Evolutionary conservation across 2,329 filamentous ascomycete species (phyloP), one percentile per base, ranked within the genome.

Genomic region (Ascochyta viciae-villosae): DNA sequence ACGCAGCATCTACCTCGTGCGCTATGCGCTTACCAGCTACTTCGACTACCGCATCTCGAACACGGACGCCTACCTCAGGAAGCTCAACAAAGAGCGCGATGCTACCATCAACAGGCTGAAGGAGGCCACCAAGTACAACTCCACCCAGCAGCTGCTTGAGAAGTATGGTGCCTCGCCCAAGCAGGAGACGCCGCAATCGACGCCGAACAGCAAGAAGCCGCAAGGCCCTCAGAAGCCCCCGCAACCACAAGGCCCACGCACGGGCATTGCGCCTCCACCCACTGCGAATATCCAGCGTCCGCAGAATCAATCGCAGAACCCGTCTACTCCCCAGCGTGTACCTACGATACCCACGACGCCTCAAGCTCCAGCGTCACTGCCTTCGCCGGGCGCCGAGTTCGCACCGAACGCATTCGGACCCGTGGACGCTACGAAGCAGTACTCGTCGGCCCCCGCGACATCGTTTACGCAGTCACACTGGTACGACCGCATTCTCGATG

Each of bases 21-120:
- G 94, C 54, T 85, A 84, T 27, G 76, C 81, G 4, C 82, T 92
- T 45, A 83, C 87, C 13, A 78, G 84, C 9, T 90, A 90, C 76
- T 99, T 91, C 78, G 89, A 89, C 66, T 96, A 90, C 74, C 90
- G 92, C 58, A 89, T 95, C 67, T 85, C 89, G 22, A 86, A 82
- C 15, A 83, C 90, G 10, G 85, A 89, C 63, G 76, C 82, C 35
- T 84, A 89, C 37, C 82, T 98, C 27, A 89, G 94, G 66, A 85
- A 85, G 19, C 84, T 93, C 33, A 87, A 93, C 68, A 85, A 87
- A 50, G 90, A 97, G 75, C 87, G 94, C 50, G 87, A 90, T 56
- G 87, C 87, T 66, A 96, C 93, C 2, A 98, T 99, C 63, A 89
- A 96, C 74, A 93, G 93, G 77, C 86, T 99, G 61, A 99, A 99